phyloP scores from a whole-genome alignment of 306 rosid genomes.

The Prunus davidiana region DNA sequence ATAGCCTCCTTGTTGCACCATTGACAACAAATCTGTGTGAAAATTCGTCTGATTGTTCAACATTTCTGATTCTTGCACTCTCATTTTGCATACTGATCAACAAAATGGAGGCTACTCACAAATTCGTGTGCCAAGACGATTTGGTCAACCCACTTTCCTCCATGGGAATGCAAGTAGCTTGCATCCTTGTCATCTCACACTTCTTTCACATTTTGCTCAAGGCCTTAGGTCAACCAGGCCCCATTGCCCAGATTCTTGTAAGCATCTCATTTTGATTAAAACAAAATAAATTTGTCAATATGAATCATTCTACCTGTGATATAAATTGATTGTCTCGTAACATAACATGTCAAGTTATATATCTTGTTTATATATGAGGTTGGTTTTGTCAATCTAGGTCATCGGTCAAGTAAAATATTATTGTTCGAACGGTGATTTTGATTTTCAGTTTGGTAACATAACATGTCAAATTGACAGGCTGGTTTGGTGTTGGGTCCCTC shows the following conservation, averaged over 20 bases:
- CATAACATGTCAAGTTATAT: not conserved
- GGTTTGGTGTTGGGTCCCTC: slow-evolving; percentile 78
- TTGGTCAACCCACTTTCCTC: slow-evolving; percentile 73
- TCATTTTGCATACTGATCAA: not conserved
- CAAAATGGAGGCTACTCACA: slow-evolving; percentile 74
- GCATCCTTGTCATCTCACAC: slow-evolving; percentile 91
- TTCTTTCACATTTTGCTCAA: slow-evolving; percentile 75
- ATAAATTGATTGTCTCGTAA: too few species aligned
- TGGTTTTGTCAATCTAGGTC: not conserved
- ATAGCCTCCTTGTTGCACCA: not conserved
- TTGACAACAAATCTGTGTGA: not conserved
- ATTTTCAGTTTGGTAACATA: not conserved
- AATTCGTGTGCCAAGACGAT: slow-evolving; percentile 56
- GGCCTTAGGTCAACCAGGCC: slow-evolving; percentile 82
- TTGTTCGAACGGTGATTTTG: not conserved
- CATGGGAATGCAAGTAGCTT: slow-evolving; percentile 80
- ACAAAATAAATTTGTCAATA: too few species aligned
- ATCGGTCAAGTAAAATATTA: not conserved
- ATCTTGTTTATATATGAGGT: too few species aligned
- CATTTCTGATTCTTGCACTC: not conserved
- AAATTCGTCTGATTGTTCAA: not conserved
- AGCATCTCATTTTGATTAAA: not conserved
- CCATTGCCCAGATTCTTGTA: slow-evolving; percentile 83
- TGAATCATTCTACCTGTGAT: not conserved
- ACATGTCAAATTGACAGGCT: slow-evolving; percentile 43